Base-by-base conservation (phyloP, 345 rosid genomes). In the Brassica incana region DNA sequence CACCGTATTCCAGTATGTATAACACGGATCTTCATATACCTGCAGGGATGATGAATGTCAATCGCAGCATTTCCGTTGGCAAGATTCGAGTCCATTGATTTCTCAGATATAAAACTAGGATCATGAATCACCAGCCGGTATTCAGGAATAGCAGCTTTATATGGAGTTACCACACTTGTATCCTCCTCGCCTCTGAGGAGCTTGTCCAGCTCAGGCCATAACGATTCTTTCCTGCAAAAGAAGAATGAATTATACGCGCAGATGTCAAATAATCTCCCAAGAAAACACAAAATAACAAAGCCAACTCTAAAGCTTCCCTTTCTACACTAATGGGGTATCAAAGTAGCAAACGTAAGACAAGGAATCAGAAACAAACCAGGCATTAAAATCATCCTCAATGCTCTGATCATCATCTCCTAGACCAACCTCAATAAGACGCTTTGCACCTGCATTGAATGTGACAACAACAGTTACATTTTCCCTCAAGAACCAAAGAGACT, bases 401-500 rank as follows among this genome's bases (percentile, higher is more conserved):
- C 97, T 91, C 82, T 93, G 98, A 81, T 95, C 99, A 84, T 95
- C 99, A 87, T 95, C 99, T 65, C 99, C 99, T 64, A 95, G 90
- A 79, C 98, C 99, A 63, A 95, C 88, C 30, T 87, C 78, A 33
- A 82, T 80, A 73, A 95, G 88, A 48, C 91, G 85, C 80, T 93
- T 88, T 6, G 87, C 94, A 79, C 97, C 97, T 91, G 85, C 33
- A 81, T 69, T 50, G 33, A 65, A 43, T 32, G 71, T 45, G 50
- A 66, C 12, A 8, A 40, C 8, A 72, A 29, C 58, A 78, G 0
- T 54, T 27, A 29, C 5, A 11, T 38, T 48, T 12, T 48, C 54
- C 16, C 9, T 36, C 61, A 25, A 8, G 48, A 67, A 56, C 35
- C 67, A 33, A 38, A 58, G 12, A 54, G 64, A 29, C 32, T 29